phyloP scores from a whole-genome alignment of 140 eudicot genomes.

The Eryngium alpinum region DNA sequence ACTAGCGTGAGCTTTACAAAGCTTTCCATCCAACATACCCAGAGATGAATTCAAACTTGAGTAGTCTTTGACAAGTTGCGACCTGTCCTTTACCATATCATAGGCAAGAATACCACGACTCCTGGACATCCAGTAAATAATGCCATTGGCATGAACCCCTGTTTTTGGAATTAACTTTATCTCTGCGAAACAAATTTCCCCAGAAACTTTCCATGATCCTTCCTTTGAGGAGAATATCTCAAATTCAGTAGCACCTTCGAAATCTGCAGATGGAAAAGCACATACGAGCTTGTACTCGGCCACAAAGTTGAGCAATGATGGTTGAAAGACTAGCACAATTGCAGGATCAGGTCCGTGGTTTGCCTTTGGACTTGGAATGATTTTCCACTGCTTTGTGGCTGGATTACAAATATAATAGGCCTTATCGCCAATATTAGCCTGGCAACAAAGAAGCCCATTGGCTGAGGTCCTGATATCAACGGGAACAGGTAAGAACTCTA shows the following conservation, averaged over 20 bases:
- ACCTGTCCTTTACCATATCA: conserved; percentile 48
- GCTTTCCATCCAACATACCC: conserved; percentile 43
- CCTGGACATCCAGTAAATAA: conserved; percentile 33
- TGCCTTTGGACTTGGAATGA: conserved; percentile 28
- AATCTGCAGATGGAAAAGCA: conserved; percentile 43
- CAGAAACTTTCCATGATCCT: conserved; percentile 41
- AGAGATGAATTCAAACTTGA: conserved; percentile 14
- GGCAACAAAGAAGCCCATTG: conserved; percentile 64
- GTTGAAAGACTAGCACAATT: conserved; percentile 33
- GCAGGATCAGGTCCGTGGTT: conserved; percentile 34
- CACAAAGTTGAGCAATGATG: conserved; percentile 32
- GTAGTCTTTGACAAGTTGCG: conserved; percentile 20
- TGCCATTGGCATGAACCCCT: conserved; percentile 41
- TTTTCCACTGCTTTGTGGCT: conserved; percentile 27
- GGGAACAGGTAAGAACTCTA: conserved; percentile 53
- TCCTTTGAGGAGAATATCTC: conserved; percentile 52
- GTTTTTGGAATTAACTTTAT: conserved; percentile 20
- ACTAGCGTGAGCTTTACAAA: conserved; percentile 26
- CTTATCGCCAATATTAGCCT: conserved; percentile 19
- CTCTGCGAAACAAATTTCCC: conserved; percentile 41
- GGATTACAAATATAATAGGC: conserved; percentile 43
- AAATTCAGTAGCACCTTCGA: conserved; percentile 60
- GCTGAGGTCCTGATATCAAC: conserved; percentile 46
- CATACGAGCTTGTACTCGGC: conserved; percentile 35
- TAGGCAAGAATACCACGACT: conserved; percentile 27